Evolutionary conservation across 1,139 yeast genomes (phyloP).

Genomic region (Magnusiomyces starmeri): DNA sequence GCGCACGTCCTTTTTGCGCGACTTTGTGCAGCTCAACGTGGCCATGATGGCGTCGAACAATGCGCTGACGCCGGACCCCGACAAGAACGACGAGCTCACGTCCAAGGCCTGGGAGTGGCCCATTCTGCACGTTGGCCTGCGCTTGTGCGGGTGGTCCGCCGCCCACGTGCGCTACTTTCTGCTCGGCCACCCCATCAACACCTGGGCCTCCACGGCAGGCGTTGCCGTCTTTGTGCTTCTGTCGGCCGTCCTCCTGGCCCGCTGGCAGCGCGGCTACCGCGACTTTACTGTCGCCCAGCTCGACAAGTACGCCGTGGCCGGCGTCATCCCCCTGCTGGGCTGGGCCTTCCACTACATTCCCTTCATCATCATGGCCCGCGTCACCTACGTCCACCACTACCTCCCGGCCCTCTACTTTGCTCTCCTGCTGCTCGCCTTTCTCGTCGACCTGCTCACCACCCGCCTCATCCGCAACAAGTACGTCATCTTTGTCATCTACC

Average conservation of each 20-base stretch:
- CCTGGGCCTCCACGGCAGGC: conserved; percentile 83
- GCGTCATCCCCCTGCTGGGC: conserved; percentile 82
- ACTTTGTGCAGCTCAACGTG: conserved; percentile 83
- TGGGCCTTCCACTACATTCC: conserved; percentile 94
- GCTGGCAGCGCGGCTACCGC: conserved; percentile 89
- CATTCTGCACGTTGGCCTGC: conserved; percentile 78
- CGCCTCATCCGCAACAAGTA: conserved; percentile 34
- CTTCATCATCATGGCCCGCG: conserved; percentile 91
- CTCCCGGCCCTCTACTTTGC: conserved; percentile 96
- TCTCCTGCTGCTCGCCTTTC: conserved; percentile 68
- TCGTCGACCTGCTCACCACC: conserved; percentile 55
- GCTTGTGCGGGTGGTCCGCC: conserved; percentile 92
- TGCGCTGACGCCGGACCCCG: conserved; percentile 87
- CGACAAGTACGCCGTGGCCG: conserved; percentile 61
- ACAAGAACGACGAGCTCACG: conserved; percentile 86
- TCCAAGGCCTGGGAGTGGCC: conserved; percentile 99
- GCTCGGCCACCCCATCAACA: conserved; percentile 88
- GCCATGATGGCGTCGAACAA: conserved; percentile 99
- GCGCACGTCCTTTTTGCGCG: conserved; percentile 74
- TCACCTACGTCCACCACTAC: conserved; percentile 94
- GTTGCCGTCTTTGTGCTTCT: conserved; percentile 54
- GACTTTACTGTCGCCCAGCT: conserved; percentile 49
- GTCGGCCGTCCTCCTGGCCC: conserved; percentile 52
- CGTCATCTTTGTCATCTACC: conserved; percentile 29
- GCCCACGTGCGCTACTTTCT: conserved; percentile 76